phyloP scores from a whole-genome alignment of 495 filamentous ascomycete genomes.

The Tuber brumale region DNA sequence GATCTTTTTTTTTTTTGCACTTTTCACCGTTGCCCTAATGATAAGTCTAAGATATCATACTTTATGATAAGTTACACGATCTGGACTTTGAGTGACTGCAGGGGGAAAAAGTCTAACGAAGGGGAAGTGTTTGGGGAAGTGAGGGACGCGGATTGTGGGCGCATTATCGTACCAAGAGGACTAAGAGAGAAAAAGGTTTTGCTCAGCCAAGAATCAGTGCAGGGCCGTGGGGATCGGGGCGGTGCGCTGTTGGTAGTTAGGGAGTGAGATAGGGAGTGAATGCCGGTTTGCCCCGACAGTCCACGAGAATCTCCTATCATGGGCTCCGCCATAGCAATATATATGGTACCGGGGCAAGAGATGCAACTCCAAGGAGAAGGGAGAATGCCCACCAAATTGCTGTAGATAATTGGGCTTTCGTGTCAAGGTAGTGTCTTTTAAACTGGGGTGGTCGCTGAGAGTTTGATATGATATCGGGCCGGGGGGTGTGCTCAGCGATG shows the following conservation, averaged over 20 bases:
- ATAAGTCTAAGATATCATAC: not conserved
- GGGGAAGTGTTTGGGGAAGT: not conserved
- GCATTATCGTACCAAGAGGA: not conserved
- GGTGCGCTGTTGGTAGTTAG: too few relatives aligned
- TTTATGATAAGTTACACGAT: not conserved
- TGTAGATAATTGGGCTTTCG: too few relatives aligned
- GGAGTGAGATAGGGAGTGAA: too few relatives aligned
- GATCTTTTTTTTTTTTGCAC: not conserved
- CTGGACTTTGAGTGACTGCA: not conserved
- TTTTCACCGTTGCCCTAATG: not conserved
- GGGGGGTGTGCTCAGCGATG: too few relatives aligned
- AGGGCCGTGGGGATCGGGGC: not conserved
- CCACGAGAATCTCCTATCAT: too few relatives aligned
- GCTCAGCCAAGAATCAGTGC: not conserved
- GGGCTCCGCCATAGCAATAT: too few relatives aligned
- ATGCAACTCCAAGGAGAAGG: too few relatives aligned
- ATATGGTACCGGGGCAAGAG: too few relatives aligned
- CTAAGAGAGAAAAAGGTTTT: not conserved
- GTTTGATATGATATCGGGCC: too few relatives aligned
- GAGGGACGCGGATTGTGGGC: not conserved
- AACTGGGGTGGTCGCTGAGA: too few relatives aligned
- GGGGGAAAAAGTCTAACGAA: not conserved
- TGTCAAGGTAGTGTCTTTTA: too few relatives aligned
- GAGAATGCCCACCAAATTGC: too few relatives aligned
- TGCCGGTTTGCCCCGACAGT: not conserved